Percentiles rank a stretch among this genome's conserved stretches.
These are phyloP conservation scores for Amanita polypyramis DNA, from an alignment of 768 basidiomycete species.

Conservation along the genomic window DNA sequence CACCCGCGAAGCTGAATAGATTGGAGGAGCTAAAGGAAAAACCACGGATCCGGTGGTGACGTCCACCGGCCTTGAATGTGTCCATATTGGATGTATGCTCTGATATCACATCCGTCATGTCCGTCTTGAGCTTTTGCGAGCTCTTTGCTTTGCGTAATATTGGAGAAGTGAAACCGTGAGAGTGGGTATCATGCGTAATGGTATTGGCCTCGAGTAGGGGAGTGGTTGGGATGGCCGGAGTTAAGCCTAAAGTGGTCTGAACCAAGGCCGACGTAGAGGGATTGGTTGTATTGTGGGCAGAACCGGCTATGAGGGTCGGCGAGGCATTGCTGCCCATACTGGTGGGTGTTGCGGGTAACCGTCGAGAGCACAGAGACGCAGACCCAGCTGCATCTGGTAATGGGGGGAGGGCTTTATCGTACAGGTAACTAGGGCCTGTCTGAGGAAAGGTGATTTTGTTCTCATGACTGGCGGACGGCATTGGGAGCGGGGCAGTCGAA, in stretches of 20 bases:
- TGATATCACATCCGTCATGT: constrained; percentile 9
- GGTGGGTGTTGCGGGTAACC: constrained; percentile 1
- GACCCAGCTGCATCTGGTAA: constrained; percentile 10
- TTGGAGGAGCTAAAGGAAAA: constrained; percentile 44
- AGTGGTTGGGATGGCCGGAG: constrained; percentile 39
- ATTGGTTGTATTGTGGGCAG: not conserved
- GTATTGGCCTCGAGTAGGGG: constrained; percentile 40
- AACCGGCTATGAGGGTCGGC: not conserved
- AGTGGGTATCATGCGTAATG: constrained; percentile 28
- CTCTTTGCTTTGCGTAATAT: constrained; percentile 44
- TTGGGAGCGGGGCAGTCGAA: not conserved
- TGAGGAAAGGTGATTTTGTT: constrained; percentile 3
- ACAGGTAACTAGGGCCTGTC: not conserved
- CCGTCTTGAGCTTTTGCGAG: constrained; percentile 28
- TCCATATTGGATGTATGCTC: constrained; percentile 13
- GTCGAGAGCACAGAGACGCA: constrained; percentile 2
- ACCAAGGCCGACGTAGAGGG: constrained; percentile 32
- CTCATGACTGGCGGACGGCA: not conserved
- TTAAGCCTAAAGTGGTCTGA: constrained; percentile 48
- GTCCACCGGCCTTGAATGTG: not conserved
- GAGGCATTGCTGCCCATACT: not conserved
- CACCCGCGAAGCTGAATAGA: constrained; percentile 24
- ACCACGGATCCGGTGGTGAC: constrained; percentile 34
- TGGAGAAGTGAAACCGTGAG: constrained; percentile 14
- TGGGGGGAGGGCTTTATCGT: constrained; percentile 16